Base-by-base conservation (phyloP, 1,139 yeast genomes). In the Suhomyces taliae region DNA sequence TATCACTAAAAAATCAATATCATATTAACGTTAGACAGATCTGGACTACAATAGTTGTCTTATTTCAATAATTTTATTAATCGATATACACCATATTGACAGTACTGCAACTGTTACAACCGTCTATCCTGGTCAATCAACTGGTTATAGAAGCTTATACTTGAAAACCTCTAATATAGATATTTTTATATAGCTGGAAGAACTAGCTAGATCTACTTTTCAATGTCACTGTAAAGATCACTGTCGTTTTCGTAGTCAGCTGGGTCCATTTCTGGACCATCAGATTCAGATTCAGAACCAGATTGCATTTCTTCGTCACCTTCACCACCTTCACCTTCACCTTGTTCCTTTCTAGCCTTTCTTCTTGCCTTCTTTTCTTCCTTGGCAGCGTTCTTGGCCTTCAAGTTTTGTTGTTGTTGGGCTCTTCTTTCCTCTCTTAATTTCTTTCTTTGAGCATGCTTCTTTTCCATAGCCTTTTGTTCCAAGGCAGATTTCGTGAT, bases 401-500 rank as follows among this genome's bases (percentile, higher is more conserved):
- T 79, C 46, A 91, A 87, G 60, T 90, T 89, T 44, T 79, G 90
- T 58, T 83, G 84, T 68, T 91, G 98, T 58, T 79, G 83, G 57
- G 82, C 81, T 65, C 88, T 81, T 71, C 98, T 81, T 59, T 82
- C 78, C 27, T 79, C 86, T 69, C 84, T 88, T 56, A 85, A 68
- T 60, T 78, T 79, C 60, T 77, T 75, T 64, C 80, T 81, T 52
- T 74, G 74, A 39, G 80, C 79, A 64, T 90, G 97, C 59, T 72
- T 78, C 67, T 79, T 78, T 53, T 89, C 95, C 58, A 90, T 69
- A 37, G 70, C 76, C 54, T 74, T 72, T 36, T 79, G 70, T 64
- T 91, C 95, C 44, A 72, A 66, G 48, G 76, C 74, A 2, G 87
- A 65, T 69, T 90, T 91, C 47, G 72, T 70, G 49, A 89, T 74